Evolutionary conservation across 2,329 filamentous ascomycete genomes (phyloP).

Genomic region (Teratosphaeria pseudoeucalypti): DNA sequence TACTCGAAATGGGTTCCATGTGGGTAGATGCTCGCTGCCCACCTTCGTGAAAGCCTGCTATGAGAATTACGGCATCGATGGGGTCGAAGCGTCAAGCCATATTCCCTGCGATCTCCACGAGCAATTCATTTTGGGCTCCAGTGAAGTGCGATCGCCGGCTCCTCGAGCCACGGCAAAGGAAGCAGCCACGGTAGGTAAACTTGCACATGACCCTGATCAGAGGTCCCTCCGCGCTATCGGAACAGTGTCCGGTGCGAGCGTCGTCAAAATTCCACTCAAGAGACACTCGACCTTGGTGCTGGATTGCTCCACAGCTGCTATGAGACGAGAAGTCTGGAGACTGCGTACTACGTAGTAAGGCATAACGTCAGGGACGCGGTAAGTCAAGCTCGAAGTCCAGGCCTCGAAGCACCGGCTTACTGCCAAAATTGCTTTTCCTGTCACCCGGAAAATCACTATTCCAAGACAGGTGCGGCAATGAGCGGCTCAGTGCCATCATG

Average conservation of each 20-base stretch:
- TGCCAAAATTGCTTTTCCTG: background rate
- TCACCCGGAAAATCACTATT: background rate
- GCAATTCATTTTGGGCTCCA: background rate
- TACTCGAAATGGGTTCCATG: background rate
- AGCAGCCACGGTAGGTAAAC: background rate
- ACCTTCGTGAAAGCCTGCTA: background rate
- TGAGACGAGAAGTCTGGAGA: background rate
- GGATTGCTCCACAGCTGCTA: background rate
- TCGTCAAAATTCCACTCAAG: background rate
- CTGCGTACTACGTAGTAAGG: background rate
- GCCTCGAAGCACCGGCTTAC: background rate
- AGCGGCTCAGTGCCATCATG: no score
- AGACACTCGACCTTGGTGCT: no score
- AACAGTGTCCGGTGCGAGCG: background rate
- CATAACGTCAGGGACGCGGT: background rate
- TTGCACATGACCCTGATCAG: background rate
- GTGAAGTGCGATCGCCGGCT: background rate
- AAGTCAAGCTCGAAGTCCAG: background rate
- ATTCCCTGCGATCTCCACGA: background rate
- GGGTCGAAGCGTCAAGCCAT: background rate
- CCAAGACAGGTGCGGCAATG: no score
- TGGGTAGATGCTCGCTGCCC: background rate
- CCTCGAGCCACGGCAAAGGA: background rate
- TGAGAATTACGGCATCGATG: background rate
- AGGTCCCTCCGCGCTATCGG: background rate